A percentile compares a stretch with the other conserved stretches of the same genome.
These are phyloP conservation scores for Hyaloscypha variabilis DNA, from an alignment of 495 filamentous ascomycete genomes.

Conservation along the genomic window DNA sequence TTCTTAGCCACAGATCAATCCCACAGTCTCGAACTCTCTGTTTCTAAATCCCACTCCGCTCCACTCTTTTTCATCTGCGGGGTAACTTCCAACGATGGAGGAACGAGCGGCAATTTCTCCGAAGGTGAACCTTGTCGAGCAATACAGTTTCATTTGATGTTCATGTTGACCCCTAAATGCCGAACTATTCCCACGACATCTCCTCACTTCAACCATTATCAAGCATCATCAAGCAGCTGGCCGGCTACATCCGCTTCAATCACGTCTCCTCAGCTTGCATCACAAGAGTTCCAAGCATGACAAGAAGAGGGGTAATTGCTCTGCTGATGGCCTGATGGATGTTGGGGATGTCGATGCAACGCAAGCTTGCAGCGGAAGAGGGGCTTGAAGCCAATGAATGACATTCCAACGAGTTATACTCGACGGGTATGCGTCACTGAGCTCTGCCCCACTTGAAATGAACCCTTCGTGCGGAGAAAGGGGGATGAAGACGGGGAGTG, in stretches of 20 bases:
- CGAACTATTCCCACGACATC: conserved; percentile 18
- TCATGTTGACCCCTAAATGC: conserved; percentile 6
- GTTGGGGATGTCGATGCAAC: not conserved
- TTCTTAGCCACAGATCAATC: not conserved
- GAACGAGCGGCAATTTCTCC: not conserved
- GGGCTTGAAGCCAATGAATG: conserved; percentile 12
- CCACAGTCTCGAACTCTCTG: not conserved
- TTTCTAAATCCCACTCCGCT: not conserved
- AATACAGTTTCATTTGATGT: conserved; percentile 20
- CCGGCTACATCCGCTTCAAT: conserved; percentile 10
- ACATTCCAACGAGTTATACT: not conserved
- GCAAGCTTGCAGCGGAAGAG: conserved; percentile 10
- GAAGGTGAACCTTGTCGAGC: conserved; percentile 1
- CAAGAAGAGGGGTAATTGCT: conserved; percentile 13
- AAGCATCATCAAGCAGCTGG: not conserved
- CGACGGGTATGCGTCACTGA: not conserved
- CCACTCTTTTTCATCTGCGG: not conserved
- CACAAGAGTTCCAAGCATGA: not conserved
- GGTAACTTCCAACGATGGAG: not conserved
- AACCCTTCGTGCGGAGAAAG: conserved; percentile 12
- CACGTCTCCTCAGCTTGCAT: not conserved
- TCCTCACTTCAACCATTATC: not conserved
- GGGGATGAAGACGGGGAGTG: not conserved
- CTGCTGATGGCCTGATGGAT: not conserved
- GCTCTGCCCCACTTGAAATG: conserved; percentile 2